phyloP scores from a whole-genome alignment of 495 filamentous ascomycete species.

The Annulohypoxylon bovei region DNA sequence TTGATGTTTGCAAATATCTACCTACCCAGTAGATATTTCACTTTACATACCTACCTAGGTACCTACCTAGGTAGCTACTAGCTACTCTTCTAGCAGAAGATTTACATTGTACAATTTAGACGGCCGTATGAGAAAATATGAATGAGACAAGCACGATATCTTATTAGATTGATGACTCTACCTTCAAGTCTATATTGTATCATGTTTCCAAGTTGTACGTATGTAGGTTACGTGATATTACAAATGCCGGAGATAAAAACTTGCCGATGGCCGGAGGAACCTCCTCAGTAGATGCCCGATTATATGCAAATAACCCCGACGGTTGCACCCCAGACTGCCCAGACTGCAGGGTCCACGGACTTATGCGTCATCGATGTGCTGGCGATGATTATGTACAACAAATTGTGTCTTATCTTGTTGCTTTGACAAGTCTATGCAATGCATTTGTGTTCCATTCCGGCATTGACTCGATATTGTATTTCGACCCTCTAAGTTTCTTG shows the following conservation, averaged over 20 bases:
- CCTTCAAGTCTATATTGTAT: background rate
- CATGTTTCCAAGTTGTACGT: too few relatives aligned
- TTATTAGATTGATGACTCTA: background rate
- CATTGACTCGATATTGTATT: background rate
- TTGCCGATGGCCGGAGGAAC: background rate
- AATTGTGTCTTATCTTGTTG: background rate
- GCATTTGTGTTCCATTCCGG: background rate
- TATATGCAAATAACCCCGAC: background rate
- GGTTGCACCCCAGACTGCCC: background rate
- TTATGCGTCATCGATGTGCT: conserved; percentile 35
- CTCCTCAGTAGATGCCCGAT: conserved; percentile 11
- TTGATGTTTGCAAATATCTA: background rate
- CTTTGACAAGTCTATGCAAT: background rate
- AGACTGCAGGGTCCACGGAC: conserved; percentile 9
- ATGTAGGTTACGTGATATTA: background rate
- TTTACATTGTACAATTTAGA: background rate
- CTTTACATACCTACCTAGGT: background rate
- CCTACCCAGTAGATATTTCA: background rate
- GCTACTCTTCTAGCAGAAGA: background rate
- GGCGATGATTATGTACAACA: conserved; percentile 17
- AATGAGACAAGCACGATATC: background rate
- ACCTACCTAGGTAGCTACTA: too few relatives aligned
- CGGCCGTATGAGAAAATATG: background rate
- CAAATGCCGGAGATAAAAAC: background rate
- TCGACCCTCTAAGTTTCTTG: background rate